Evolutionary conservation across 139 green algal genomes (phyloP).

Genomic region (Chlorella sp.): DNA sequence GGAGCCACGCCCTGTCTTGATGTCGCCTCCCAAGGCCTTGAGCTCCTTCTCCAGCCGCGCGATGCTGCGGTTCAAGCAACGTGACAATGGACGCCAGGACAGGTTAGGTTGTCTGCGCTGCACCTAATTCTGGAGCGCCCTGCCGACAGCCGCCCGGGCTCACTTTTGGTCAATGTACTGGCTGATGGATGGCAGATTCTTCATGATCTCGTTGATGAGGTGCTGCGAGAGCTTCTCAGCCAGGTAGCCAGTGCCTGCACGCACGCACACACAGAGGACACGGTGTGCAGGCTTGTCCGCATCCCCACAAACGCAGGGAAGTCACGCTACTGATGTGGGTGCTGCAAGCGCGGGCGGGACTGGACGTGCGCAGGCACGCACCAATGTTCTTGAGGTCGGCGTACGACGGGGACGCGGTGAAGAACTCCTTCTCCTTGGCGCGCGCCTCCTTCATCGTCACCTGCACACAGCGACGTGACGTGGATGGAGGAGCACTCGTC

Average conservation of each 20-base stretch:
- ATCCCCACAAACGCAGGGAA: not conserved
- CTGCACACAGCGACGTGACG: slow-evolving; percentile 14
- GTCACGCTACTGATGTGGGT: slow-evolving; percentile 41
- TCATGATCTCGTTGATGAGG: slow-evolving; percentile 74
- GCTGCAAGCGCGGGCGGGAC: not conserved
- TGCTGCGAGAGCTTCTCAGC: slow-evolving; percentile 69
- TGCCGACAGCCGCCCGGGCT: no score
- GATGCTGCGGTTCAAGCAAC: slow-evolving; percentile 37
- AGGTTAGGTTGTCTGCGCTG: no score
- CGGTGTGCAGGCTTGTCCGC: no score
- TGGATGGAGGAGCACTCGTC: not conserved
- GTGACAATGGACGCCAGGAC: not conserved
- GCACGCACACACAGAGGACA: no score
- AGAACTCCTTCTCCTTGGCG: slow-evolving; percentile 73
- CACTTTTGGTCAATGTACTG: slow-evolving; percentile 53
- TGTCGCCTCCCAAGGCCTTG: slow-evolving; percentile 59
- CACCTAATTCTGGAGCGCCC: not conserved
- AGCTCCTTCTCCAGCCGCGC: slow-evolving; percentile 67
- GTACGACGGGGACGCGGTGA: slow-evolving; percentile 43
- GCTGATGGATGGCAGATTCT: slow-evolving; percentile 81
- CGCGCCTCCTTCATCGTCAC: slow-evolving; percentile 68
- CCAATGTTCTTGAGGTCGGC: slow-evolving; percentile 38
- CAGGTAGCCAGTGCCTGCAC: slow-evolving; percentile 62
- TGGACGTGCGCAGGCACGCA: not conserved
- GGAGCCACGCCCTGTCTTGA: slow-evolving; percentile 57